Percentiles rank a stretch among this genome's conserved stretches.
Conservation (phyloP, 352 stramenopile genomes). For the Achlya hypogyna region DNA sequence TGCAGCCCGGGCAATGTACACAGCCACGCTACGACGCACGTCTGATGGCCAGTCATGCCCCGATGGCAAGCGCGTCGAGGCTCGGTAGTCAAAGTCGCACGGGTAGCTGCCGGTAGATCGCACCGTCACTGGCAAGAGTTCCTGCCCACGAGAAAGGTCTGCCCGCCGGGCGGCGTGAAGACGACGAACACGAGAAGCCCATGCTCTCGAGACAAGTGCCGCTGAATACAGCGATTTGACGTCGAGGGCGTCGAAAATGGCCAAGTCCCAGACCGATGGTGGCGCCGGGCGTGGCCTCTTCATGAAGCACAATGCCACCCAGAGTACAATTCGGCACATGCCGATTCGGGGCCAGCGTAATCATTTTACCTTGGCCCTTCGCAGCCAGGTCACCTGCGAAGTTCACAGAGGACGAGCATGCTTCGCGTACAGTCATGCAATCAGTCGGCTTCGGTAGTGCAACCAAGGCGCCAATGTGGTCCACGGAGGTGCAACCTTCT, state of each 20-base stretch:
- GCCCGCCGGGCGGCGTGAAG: background rate
- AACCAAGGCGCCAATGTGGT: too few relatives aligned
- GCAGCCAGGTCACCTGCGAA: too few relatives aligned
- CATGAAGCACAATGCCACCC: background rate
- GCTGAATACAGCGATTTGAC: background rate
- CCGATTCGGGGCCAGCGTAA: too few relatives aligned
- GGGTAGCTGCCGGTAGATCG: background rate
- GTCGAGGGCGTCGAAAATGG: background rate
- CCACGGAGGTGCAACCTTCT: too few relatives aligned
- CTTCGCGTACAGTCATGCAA: too few relatives aligned
- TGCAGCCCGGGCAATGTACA: slow-evolving; percentile 26
- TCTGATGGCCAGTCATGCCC: background rate
- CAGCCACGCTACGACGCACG: slow-evolving; percentile 19
- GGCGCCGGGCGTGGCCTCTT: background rate
- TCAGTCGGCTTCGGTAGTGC: too few relatives aligned
- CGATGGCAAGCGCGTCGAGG: background rate
- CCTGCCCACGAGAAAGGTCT: slow-evolving; percentile 3
- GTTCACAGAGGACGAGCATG: too few relatives aligned
- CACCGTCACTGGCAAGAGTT: background rate
- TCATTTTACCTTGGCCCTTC: too few relatives aligned
- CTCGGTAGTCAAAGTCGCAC: background rate
- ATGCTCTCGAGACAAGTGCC: background rate
- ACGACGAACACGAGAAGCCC: background rate
- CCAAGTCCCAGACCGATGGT: background rate
- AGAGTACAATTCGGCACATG: too few relatives aligned